Base-by-base conservation (phyloP, 2,329 filamentous ascomycete genomes). In the Fusarium tuaranense region DNA sequence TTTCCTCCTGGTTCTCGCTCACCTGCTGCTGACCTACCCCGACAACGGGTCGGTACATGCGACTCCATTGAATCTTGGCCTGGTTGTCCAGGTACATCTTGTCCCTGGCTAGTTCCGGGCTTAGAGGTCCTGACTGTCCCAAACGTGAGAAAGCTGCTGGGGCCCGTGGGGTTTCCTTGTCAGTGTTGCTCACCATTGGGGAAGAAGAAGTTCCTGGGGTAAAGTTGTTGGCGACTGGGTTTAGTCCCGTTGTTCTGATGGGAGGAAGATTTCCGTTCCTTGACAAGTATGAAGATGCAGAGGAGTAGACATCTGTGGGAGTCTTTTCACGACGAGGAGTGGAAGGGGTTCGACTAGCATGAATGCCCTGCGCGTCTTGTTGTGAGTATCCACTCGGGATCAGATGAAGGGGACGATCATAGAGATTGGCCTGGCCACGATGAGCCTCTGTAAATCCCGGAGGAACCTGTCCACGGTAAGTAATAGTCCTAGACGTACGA, bases 381-480 rank as follows among this genome's bases (percentile, higher is more conserved):
- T 18, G 44, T 27, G 22, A 27, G 25, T 53, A 14, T 30, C 7
- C 18, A 7, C 18, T 55, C 12, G 48, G 27, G 27, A 32, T n/a
- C 6, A 14, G 18, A 32, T 20, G 10, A 7, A 53, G 9, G 18
- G 36, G 20, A 8, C 12, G 7, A n/a, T 63, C 34, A 18, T 34
- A 44, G 6, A 63, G 4, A 16, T 22, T 16, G 18, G 41, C 60
- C 14, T 32, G 41, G 13, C 67, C 63, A 14, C 67, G 67, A n/a
- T 69, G 39, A 20, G 44, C 62, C 22, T 69, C 63, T 3, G 36
- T 62, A 22, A 69, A 62, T 2, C 67, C 63, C 32, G 67, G 67
- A 30, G 63, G 57, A n/a, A 57, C 27, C 48, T 55, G 48, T 20
- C 48, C 48, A 14, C 18, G 18, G 30, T 55, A 55, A 55, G 48